phyloP scores from a whole-genome alignment of 495 filamentous ascomycete genomes.

The Aspergillus bertholletiae region DNA sequence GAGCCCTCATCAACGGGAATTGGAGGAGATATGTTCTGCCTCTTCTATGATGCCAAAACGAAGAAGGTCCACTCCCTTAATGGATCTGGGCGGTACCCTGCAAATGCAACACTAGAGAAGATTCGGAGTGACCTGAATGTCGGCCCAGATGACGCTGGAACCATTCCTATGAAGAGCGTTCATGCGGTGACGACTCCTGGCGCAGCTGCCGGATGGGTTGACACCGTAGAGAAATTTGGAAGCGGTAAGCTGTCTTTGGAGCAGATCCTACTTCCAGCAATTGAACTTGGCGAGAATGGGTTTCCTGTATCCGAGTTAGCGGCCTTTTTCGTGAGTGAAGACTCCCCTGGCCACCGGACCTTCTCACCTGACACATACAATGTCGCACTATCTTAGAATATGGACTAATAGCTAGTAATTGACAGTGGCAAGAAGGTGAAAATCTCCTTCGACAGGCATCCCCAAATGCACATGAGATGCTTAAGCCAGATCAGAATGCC shows the following conservation, averaged over 20 bases:
- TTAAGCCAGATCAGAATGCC: constrained; percentile 67
- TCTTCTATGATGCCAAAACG: constrained; percentile 83
- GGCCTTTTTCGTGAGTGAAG: constrained; percentile 60
- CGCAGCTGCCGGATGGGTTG: constrained; percentile 91
- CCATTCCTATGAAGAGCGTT: constrained; percentile 72
- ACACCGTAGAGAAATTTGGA: constrained; percentile 86
- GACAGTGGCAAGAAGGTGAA: constrained; percentile 66
- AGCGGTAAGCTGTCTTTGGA: constrained; percentile 77
- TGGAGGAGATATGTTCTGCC: constrained; percentile 96
- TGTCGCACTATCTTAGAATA: background rate
- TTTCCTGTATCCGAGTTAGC: constrained; percentile 84
- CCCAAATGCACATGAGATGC: constrained; percentile 79
- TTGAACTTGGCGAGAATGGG: constrained; percentile 82
- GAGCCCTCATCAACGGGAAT: constrained; percentile 95
- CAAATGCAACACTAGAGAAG: constrained; percentile 62
- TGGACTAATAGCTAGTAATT: background rate
- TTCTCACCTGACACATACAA: background rate
- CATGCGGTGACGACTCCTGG: constrained; percentile 85
- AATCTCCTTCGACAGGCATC: constrained; percentile 61
- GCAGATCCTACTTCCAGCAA: constrained; percentile 79
- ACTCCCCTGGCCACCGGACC: background rate
- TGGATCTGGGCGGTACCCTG: constrained; percentile 80
- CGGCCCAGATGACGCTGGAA: constrained; percentile 53
- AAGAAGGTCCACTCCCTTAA: constrained; percentile 82
- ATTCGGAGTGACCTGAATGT: constrained; percentile 68